Evolutionary conservation across 1,284 basidiomycete genomes (phyloP).

Genomic region (Butyriboletus appendiculatus): DNA sequence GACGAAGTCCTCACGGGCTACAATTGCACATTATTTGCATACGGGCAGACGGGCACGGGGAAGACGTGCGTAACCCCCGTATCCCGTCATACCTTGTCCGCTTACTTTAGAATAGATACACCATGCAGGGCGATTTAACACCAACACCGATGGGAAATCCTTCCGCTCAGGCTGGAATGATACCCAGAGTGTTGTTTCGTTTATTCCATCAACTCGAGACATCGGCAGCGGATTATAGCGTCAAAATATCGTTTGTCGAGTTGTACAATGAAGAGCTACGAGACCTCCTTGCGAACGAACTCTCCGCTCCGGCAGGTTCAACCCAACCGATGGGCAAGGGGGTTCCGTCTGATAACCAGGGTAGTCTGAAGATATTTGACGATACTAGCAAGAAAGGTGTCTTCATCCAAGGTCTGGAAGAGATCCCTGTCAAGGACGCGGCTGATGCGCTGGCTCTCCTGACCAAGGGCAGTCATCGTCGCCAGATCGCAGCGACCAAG

Average conservation of each 20-base stretch:
- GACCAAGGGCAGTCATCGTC: slow-evolving; percentile 84
- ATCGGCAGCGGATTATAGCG: slow-evolving; percentile 81
- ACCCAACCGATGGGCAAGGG: slow-evolving; percentile 74
- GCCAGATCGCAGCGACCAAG: slow-evolving; percentile 95
- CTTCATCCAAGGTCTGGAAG: slow-evolving; percentile 94
- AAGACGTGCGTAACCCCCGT: slow-evolving; percentile 83
- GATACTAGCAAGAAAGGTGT: slow-evolving; percentile 88
- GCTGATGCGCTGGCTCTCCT: slow-evolving; percentile 86
- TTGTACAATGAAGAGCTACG: slow-evolving; percentile 99
- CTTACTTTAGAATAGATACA: slow-evolving; percentile 59
- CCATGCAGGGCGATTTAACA: slow-evolving; percentile 91
- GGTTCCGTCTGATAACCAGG: slow-evolving; percentile 40
- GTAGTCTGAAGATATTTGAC: slow-evolving; percentile 89
- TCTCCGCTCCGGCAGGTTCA: slow-evolving; percentile 59
- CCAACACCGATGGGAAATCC: slow-evolving; percentile 87
- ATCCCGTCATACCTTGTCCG: slow-evolving; percentile 2
- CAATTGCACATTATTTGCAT: slow-evolving; percentile 98
- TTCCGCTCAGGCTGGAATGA: slow-evolving; percentile 91
- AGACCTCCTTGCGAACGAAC: slow-evolving; percentile 81
- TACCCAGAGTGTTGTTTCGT: slow-evolving; percentile 93
- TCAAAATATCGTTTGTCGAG: slow-evolving; percentile 94
- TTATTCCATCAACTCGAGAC: slow-evolving; percentile 90
- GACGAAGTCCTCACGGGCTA: slow-evolving; percentile 94
- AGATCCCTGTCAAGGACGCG: slow-evolving; percentile 82
- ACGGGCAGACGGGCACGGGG: slow-evolving; percentile 98